phyloP scores from a whole-genome alignment of 1,284 basidiomycete genomes.

The Ceratobasidium sp. region DNA sequence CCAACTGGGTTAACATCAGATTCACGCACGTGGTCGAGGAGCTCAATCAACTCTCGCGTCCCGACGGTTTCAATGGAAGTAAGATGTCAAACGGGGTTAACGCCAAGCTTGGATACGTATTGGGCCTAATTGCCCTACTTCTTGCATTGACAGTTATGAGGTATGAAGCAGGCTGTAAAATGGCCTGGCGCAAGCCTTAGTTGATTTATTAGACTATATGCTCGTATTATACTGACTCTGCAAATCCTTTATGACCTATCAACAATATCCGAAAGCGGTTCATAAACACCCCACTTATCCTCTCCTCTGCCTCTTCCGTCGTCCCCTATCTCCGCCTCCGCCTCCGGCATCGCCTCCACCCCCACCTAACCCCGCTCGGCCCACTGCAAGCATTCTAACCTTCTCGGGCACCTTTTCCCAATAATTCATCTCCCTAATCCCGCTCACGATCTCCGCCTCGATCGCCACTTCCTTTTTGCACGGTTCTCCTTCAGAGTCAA shows the following conservation, averaged over 20 bases:
- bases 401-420: slow-evolving; percentile 83
- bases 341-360: not conserved
- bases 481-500: slow-evolving; percentile 63
- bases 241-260: not conserved
- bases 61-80: too few species aligned
- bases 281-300: slow-evolving; percentile 12
- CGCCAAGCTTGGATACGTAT: too few species aligned
- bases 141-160: too few species aligned
- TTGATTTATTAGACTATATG: not conserved
- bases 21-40: slow-evolving; percentile 4
- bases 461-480: slow-evolving; percentile 55
- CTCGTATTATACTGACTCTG: not conserved
- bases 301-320: slow-evolving; percentile 43
- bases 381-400: slow-evolving; percentile 71
- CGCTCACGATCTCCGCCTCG: slow-evolving; percentile 68
- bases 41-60: too few species aligned
- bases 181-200: not conserved
- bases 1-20: not conserved
- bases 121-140: too few species aligned
- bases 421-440: slow-evolving; percentile 75
- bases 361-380: slow-evolving; percentile 54
- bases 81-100: too few species aligned
- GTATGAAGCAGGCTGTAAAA: not conserved
- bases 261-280: not conserved
- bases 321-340: not conserved